phyloP scores from a whole-genome alignment of 352 stramenopile genomes.

The Aphanomyces invadans region DNA sequence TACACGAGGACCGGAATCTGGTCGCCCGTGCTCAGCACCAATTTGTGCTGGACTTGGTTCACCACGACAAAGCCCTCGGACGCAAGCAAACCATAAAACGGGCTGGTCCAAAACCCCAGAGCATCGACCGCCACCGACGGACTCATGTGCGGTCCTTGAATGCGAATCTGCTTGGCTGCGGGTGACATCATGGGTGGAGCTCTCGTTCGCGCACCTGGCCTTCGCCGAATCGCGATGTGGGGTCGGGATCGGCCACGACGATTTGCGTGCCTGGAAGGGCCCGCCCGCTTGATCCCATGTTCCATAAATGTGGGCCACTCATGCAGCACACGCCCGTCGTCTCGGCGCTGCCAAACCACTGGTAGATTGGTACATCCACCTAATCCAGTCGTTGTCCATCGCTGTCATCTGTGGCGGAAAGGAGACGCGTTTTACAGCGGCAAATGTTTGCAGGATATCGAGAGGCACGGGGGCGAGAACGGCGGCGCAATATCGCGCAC shows the following conservation, averaged over 20 bases:
- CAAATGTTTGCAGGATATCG: neutral
- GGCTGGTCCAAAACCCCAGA: constrained; percentile 49
- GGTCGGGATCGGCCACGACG: constrained; percentile 49
- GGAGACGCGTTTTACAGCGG: too few species aligned
- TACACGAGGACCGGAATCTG: constrained; percentile 60
- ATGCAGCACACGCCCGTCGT: constrained; percentile 60
- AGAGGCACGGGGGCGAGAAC: constrained; percentile 35
- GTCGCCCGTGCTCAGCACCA: constrained; percentile 67
- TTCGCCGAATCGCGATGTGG: constrained; percentile 17
- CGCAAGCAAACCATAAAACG: constrained; percentile 51
- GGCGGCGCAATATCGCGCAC: constrained; percentile 64
- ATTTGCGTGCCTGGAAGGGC: constrained; percentile 50
- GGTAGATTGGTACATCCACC: constrained; percentile 62
- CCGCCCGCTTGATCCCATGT: constrained; percentile 58
- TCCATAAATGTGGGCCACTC: constrained; percentile 67
- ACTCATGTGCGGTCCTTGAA: neutral
- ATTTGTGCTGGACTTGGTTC: constrained; percentile 51
- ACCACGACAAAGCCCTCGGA: constrained; percentile 68
- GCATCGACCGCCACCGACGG: constrained; percentile 2
- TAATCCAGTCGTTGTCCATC: too few species aligned
- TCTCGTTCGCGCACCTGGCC: neutral
- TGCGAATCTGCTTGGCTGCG: neutral
- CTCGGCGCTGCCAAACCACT: constrained; percentile 59
- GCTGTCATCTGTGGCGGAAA: too few species aligned
- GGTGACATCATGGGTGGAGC: too few species aligned